Base-by-base conservation (phyloP, 2,329 filamentous ascomycete species). In the Teratosphaeria destructans region DNA sequence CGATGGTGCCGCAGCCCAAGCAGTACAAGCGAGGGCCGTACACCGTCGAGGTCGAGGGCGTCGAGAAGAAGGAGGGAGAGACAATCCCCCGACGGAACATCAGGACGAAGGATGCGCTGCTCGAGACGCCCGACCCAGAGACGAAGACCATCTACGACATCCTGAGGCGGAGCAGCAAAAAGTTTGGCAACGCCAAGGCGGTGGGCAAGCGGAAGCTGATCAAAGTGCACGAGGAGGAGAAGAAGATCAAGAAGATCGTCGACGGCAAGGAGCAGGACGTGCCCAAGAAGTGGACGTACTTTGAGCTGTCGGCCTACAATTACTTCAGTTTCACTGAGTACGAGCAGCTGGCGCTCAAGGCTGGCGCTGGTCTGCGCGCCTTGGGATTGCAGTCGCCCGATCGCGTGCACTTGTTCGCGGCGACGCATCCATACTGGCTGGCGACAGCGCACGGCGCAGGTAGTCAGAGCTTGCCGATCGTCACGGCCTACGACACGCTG, bases 401-500 rank as follows among this genome's bases (percentile, higher is more conserved):
- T 72, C 85, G 82, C 68, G 73, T 95, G 66, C 90, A 95, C 73
- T 80, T 95, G 59, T 95, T 91, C 71, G 91, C 87, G 55, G 84
- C 87, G n/a, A 95, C 90, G 3, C 89, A 85, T 73, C 82, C 85
- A 57, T 83, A 90, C 76, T 97, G 93, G 93, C 81, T 96, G 64
- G 84, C 86, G 58, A 84, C 89, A 68, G 88, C 92, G 29, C 71
- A 74, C 54, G 72, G 78, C 79, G 87, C 83, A 59, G 76, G 85
- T 23, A 92, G 91, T 16, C 93, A 97, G 75, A 92, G 89, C 53
- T 85, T 96, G 73, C 85, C 89, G 61, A 92, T 96, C 66, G 93
- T 96, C 56, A 97, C 93, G 54, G 91, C 92, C 56, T 96, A 96
- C 75, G 92, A 96, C 74, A 95, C 91, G 34, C 86, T 96, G 53